Evolutionary conservation across 2,329 filamentous ascomycete species (phyloP).

Genomic region (Pseudocercospora macadamiae): DNA sequence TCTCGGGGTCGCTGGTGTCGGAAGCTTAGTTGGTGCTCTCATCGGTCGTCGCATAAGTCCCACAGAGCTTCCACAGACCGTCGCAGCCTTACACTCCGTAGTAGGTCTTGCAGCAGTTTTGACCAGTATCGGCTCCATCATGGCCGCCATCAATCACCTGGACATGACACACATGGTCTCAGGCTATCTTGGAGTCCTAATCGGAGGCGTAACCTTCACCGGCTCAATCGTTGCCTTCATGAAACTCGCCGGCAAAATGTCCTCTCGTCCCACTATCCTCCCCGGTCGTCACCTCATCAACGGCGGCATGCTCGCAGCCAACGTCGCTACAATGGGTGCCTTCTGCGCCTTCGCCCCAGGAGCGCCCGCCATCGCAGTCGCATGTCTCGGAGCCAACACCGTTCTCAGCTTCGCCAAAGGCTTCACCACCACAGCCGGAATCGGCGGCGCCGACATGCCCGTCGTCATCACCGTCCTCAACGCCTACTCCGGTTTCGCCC

Average conservation of each 20-base stretch:
- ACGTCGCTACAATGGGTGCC: conserved; percentile 79
- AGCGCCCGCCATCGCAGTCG: conserved; percentile 75
- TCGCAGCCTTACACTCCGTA: conserved; percentile 85
- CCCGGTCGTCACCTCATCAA: conserved; percentile 79
- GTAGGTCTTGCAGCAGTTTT: conserved; percentile 86
- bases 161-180: conserved; percentile 82
- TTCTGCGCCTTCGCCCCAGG: conserved; percentile 82
- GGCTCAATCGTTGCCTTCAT: conserved; percentile 88
- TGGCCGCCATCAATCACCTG: conserved; percentile 67
- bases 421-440: conserved; percentile 83
- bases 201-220: conserved; percentile 83
- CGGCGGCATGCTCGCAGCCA: conserved; percentile 71
- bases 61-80: conserved; percentile 85
- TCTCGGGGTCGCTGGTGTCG: conserved; percentile 71
- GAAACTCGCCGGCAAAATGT: conserved; percentile 82
- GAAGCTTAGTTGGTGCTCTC: conserved; percentile 69
- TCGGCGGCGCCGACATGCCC: conserved; percentile 92
- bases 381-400: conserved; percentile 75
- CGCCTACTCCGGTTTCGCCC: conserved; percentile 85
- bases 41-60: conserved; percentile 87
- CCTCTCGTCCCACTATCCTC: conserved; percentile 72
- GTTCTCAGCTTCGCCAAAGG: conserved; percentile 81
- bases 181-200: conserved; percentile 82
- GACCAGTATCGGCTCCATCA: conserved; percentile 84
- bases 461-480: conserved; percentile 90